Evolutionary conservation across 768 basidiomycete genomes (phyloP).

Genomic region (Pleurotus djamor): DNA sequence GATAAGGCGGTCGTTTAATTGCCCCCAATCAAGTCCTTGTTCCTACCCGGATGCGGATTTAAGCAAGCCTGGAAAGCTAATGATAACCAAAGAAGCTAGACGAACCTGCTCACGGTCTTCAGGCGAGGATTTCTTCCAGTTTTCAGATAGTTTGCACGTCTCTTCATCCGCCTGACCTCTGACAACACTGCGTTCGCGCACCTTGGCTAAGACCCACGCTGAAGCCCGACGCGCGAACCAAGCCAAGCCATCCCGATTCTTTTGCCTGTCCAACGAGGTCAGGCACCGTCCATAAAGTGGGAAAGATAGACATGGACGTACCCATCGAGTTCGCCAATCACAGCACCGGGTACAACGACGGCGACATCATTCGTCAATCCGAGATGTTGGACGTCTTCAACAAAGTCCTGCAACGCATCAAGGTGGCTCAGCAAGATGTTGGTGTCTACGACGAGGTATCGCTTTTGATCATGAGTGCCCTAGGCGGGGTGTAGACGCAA

Average conservation of each 20-base stretch:
- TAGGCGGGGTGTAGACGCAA: not conserved
- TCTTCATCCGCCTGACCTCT: constrained; percentile 64
- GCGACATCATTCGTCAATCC: constrained; percentile 44
- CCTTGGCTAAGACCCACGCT: constrained; percentile 62
- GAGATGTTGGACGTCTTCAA: constrained; percentile 49
- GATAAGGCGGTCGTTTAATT: constrained; percentile 67
- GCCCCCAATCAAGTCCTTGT: constrained; percentile 24
- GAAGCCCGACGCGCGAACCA: constrained; percentile 73
- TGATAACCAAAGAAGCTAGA: not conserved
- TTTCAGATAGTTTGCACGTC: constrained; percentile 57
- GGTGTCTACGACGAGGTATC: constrained; percentile 71
- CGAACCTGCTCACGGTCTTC: constrained; percentile 3
- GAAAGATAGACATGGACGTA: constrained; percentile 20
- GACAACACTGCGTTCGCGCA: constrained; percentile 52
- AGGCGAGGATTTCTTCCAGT: constrained; percentile 43
- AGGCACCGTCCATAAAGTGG: not conserved
- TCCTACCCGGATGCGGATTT: constrained; percentile 2
- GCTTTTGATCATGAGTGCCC: constrained; percentile 28
- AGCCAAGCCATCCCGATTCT: constrained; percentile 41
- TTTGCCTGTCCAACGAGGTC: constrained; percentile 32
- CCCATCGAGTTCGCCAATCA: constrained; percentile 79
- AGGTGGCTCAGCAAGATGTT: constrained; percentile 74
- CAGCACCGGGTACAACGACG: constrained; percentile 70
- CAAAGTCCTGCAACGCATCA: constrained; percentile 61
- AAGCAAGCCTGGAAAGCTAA: not conserved